Evolutionary conservation across 257 asterid genomes (phyloP).

Genomic region (Solanum okadae): DNA sequence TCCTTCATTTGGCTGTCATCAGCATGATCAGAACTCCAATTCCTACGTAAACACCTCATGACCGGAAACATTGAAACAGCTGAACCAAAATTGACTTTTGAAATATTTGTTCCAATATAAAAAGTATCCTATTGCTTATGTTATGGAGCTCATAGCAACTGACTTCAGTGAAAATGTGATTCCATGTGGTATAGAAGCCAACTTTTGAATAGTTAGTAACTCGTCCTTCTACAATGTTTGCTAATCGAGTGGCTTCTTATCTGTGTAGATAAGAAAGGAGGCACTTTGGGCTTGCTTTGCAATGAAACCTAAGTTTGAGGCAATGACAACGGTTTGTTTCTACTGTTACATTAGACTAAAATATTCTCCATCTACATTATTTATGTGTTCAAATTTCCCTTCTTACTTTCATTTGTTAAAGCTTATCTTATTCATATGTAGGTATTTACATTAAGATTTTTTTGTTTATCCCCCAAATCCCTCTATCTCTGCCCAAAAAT

Average conservation of each 20-base stretch:
- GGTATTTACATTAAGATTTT: neutral
- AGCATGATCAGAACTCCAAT: neutral
- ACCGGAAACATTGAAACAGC: neutral
- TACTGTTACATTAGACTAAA: neutral
- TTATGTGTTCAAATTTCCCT: neutral
- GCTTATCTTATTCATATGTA: neutral
- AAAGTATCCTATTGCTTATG: neutral
- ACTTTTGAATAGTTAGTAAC: neutral
- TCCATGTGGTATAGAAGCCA: neutral
- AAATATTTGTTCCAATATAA: neutral
- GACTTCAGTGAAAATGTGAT: neutral
- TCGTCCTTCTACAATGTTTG: neutral
- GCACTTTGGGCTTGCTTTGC: slow-evolving; percentile 99
- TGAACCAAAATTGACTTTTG: neutral
- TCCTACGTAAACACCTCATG: neutral
- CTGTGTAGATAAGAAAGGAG: slow-evolving; percentile 80
- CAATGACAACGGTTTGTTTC: slow-evolving; percentile 68
- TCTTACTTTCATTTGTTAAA: neutral
- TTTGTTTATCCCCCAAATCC: neutral
- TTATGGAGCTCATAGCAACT: neutral
- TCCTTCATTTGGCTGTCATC: neutral
- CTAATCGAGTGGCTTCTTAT: neutral
- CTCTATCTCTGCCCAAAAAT: neutral
- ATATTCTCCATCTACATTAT: neutral
- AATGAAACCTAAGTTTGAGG: slow-evolving; percentile 75